Conservation (phyloP, 108 stramenopile genomes). For the Chaetoceros tenuissimus region DNA sequence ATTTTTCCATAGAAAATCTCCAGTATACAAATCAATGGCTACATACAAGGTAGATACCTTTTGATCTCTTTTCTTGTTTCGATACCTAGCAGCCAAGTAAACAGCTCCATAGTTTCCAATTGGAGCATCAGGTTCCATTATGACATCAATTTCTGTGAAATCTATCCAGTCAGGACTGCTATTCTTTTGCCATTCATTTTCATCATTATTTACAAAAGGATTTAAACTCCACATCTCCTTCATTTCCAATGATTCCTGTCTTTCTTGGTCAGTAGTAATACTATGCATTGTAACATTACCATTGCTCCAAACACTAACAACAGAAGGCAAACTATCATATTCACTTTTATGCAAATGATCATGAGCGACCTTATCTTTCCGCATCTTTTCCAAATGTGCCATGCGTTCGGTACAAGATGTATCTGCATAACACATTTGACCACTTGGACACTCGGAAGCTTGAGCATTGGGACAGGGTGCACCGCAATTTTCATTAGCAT, state of each 20-base stretch:
- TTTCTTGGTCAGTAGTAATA: constrained; percentile 21
- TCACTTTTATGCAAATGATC: constrained; percentile 16
- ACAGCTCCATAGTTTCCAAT: constrained; percentile 28
- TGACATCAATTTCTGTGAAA: background rate
- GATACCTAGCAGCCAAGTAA: constrained; percentile 25
- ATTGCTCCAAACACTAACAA: constrained; percentile 69
- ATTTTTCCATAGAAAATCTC: background rate
- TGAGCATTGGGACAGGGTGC: constrained; percentile 61
- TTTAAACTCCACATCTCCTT: constrained; percentile 30
- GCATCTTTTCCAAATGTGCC: constrained; percentile 1
- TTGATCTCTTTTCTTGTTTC: background rate
- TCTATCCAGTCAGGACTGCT: background rate
- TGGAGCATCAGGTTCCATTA: background rate
- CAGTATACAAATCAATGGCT: background rate
- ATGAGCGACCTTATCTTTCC: constrained; percentile 9
- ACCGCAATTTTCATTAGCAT: constrained; percentile 55
- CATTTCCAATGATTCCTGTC: constrained; percentile 13
- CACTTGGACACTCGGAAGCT: constrained; percentile 52
- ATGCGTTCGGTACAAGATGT: constrained; percentile 60
- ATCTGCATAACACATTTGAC: constrained; percentile 75
- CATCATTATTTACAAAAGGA: constrained; percentile 9
- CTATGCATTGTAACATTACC: constrained; percentile 54
- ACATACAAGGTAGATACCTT: background rate
- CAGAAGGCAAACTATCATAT: constrained; percentile 57
- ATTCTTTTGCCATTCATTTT: background rate